Base-by-base conservation (phyloP, 2,329 filamentous ascomycete genomes). In the Didymella pinodella region DNA sequence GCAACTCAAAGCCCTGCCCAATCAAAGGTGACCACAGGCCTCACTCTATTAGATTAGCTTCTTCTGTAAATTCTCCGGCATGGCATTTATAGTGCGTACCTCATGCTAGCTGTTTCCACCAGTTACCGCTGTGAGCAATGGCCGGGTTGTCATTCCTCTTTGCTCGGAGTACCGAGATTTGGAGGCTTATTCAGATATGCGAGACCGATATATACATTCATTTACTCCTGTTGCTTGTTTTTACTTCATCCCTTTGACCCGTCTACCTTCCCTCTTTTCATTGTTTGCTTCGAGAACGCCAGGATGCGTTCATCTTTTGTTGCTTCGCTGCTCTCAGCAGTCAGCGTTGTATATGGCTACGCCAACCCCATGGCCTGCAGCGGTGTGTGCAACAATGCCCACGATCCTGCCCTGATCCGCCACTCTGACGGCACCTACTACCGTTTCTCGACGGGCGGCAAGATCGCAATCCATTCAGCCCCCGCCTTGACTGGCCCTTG, bases 381-480 rank as follows among this genome's bases (percentile, higher is more conserved):
- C 10, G 80, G 80, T 38, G 63, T 66, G 12, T 82, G 80, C 68
- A 75, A 57, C 47, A 80, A 82, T 54, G 74, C 78, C 7, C 82
- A 84, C 59, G 83, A 85, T 58, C 83, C 83, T 0, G 71, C 78
- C 1, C 63, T 85, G 38, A 81, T 85, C 63, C 77, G 75, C 6
- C 79, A 82, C 58, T 69, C 72, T 28, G 83, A 85, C 65, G 79
- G 81, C 16, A 81, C 65, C 0, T 85, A 85, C 68, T 85, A 80
- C 67, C 81, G 82, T 10, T 85, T 85, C 66, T 82, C 82, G 0
- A 85, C 83, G 0, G 81, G 81, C 22, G 79, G 80, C 25, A 77
- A 79, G 49, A 82, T 86, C 31, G 77, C 80, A 1, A 80, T 84
- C 45, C 79, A 82, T 47, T 81, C 77, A n/a, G 78, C 83, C 2